phyloP scores from a whole-genome alignment of 805 yeast species.

The Candida schatavii region DNA sequence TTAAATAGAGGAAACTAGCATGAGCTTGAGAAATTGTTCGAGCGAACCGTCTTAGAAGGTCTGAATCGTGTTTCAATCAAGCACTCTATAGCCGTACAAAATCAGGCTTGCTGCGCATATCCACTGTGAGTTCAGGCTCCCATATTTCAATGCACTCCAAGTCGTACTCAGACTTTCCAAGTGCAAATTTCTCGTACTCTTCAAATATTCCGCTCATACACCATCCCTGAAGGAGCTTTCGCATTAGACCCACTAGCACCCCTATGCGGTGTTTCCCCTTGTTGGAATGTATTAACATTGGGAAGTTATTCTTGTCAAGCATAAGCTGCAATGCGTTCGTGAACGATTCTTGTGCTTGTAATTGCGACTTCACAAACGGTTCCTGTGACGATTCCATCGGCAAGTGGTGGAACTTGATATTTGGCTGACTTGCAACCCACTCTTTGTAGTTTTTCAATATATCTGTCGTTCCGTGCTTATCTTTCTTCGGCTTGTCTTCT shows the following conservation, averaged over 20 bases:
- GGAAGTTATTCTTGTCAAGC: slow-evolving; percentile 68
- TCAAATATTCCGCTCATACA: slow-evolving; percentile 88
- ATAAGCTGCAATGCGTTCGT: slow-evolving; percentile 55
- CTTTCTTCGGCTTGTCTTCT: slow-evolving; percentile 18
- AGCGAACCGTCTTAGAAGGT: neutral
- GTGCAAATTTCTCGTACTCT: slow-evolving; percentile 89
- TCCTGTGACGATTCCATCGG: slow-evolving; percentile 73
- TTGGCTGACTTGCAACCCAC: slow-evolving; percentile 56
- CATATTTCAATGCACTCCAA: slow-evolving; percentile 85
- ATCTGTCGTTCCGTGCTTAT: slow-evolving; percentile 52
- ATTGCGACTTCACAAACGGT: slow-evolving; percentile 52
- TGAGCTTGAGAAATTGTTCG: too few relatives aligned
- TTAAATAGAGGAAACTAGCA: too few relatives aligned
- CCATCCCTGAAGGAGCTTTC: slow-evolving; percentile 91
- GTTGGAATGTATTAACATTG: slow-evolving; percentile 86
- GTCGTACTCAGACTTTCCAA: slow-evolving; percentile 91
- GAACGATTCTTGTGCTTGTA: slow-evolving; percentile 45
- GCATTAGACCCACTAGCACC: slow-evolving; percentile 84
- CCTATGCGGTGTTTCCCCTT: slow-evolving; percentile 98
- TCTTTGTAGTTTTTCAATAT: slow-evolving; percentile 55
- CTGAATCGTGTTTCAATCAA: too few relatives aligned
- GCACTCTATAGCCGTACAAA: slow-evolving; percentile 47
- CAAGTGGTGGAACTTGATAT: slow-evolving; percentile 56
- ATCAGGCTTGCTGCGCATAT: slow-evolving; percentile 51
- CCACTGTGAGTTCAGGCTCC: slow-evolving; percentile 56